Evolutionary conservation across 164 flowering plant genomes (phyloP).

Genomic region (Chimonanthus salicifolius): DNA sequence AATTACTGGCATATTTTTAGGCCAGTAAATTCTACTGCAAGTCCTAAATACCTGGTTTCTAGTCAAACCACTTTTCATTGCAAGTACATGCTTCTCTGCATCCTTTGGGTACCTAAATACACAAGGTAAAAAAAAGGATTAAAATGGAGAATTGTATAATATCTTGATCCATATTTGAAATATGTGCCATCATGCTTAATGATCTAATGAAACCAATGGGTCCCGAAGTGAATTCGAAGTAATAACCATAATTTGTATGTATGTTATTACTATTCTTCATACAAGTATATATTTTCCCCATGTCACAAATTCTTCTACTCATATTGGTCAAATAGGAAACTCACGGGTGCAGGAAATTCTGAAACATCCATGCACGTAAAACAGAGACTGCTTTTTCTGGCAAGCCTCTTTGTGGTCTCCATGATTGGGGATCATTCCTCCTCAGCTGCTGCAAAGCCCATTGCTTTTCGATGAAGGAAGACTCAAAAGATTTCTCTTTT

Average conservation of each 20-base stretch:
- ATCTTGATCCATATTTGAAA: too few relatives aligned
- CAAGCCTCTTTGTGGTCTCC: constrained; percentile 96
- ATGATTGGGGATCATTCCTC: constrained; percentile 65
- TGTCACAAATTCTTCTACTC: too few relatives aligned
- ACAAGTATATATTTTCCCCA: too few relatives aligned
- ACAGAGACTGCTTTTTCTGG: constrained; percentile 94
- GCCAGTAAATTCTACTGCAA: neutral
- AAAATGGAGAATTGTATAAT: too few relatives aligned
- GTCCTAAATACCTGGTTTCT: constrained; percentile 71
- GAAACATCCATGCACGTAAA: constrained; percentile 94
- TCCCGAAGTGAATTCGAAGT: neutral
- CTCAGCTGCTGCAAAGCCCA: constrained; percentile 82
- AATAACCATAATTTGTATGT: too few relatives aligned
- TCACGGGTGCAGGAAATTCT: constrained; percentile 97
- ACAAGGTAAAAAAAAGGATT: constrained; percentile 2
- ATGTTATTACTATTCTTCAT: too few relatives aligned
- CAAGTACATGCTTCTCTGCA: constrained; percentile 90
- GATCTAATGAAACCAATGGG: neutral
- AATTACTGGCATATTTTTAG: too few relatives aligned
- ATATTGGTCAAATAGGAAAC: constrained; percentile 12
- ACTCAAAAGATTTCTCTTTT: constrained; percentile 41
- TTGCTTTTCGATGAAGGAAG: constrained; percentile 64
- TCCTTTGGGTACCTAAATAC: constrained; percentile 88
- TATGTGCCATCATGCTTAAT: neutral
- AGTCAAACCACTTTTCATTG: constrained; percentile 87